These are phyloP conservation scores for Phoma sp. DNA, from an alignment of 2,329 filamentous ascomycete species.

Conservation along the genomic window DNA sequence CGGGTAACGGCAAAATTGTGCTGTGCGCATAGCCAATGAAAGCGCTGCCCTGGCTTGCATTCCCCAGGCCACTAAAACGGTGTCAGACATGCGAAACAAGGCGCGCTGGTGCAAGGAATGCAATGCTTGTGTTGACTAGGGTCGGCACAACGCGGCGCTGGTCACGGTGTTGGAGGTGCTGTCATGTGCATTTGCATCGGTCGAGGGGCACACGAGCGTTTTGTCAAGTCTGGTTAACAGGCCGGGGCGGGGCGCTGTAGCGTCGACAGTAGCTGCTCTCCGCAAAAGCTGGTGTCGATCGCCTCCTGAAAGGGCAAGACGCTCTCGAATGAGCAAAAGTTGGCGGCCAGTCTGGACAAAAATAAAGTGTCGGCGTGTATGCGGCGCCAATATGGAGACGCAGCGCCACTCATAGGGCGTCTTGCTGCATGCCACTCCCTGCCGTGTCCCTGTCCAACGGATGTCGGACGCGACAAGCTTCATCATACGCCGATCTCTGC, in stretches of 20 bases:
- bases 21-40: slow-evolving; percentile 1
- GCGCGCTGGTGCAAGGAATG: slow-evolving; percentile 5
- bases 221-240: background rate
- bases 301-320: slow-evolving; percentile 13
- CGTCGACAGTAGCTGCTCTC: slow-evolving; percentile 11
- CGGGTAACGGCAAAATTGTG: slow-evolving; percentile 9
- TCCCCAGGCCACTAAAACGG: slow-evolving; percentile 15
- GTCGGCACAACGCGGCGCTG: background rate
- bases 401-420: slow-evolving; percentile 12
- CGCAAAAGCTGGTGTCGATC: slow-evolving; percentile 19
- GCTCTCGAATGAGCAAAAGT: slow-evolving; percentile 5
- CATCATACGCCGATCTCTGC: slow-evolving; percentile 15
- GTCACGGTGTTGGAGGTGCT: slow-evolving; percentile 9
- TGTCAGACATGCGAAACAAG: slow-evolving; percentile 12
- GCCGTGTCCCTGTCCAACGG: slow-evolving; percentile 12
- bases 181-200: background rate
- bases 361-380: slow-evolving; percentile 18
- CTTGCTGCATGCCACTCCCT: slow-evolving; percentile 15
- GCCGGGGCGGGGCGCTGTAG: slow-evolving; percentile 13
- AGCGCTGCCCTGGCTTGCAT: background rate
- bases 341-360: slow-evolving; percentile 9
- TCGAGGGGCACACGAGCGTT: background rate
- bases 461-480: slow-evolving; percentile 17
- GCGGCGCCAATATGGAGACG: slow-evolving; percentile 19
- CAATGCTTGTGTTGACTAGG: background rate